A percentile compares a stretch with the other conserved stretches of the same genome.
These are phyloP conservation scores for Blastomyces emzantsi DNA, from an alignment of 2,329 filamentous ascomycete genomes.

Conservation along the genomic window DNA sequence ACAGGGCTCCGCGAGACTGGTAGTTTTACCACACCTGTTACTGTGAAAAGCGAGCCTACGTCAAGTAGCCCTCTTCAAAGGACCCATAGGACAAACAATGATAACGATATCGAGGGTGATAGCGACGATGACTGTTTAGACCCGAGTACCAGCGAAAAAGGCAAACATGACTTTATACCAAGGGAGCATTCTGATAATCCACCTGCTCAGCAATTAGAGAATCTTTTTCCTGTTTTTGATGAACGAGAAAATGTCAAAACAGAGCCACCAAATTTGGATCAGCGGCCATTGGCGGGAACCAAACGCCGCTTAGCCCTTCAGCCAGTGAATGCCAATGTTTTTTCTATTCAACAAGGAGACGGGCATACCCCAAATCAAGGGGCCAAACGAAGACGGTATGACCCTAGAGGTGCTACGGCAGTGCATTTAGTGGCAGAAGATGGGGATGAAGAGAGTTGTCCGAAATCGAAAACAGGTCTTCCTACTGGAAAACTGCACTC, in stretches of 20 bases:
- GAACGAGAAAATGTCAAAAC: background rate
- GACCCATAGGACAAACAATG: background rate
- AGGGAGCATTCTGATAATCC: background rate
- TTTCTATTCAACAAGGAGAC: constrained; percentile 11
- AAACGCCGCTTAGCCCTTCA: constrained; percentile 20
- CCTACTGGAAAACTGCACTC: background rate
- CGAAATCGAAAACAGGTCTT: background rate
- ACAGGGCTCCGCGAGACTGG: constrained; percentile 6
- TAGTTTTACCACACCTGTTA: constrained; percentile 17
- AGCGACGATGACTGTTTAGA: constrained; percentile 1
- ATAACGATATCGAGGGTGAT: background rate
- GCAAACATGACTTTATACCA: background rate
- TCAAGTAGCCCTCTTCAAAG: constrained; percentile 27
- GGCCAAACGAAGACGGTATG: constrained; percentile 32
- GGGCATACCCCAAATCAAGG: constrained; percentile 12
- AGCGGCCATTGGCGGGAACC: constrained; percentile 2
- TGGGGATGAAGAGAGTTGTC: constrained; percentile 26
- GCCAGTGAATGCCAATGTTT: constrained; percentile 24
- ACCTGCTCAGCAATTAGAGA: background rate
- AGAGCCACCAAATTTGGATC: background rate
- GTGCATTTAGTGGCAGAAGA: constrained; percentile 45
- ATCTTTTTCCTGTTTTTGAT: background rate
- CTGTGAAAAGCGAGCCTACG: constrained; percentile 30
- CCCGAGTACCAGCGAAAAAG: background rate
- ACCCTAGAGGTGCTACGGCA: constrained; percentile 24